phyloP scores from a whole-genome alignment of 2,329 filamentous ascomycete species.

The Teratosphaeria epicoccoides region DNA sequence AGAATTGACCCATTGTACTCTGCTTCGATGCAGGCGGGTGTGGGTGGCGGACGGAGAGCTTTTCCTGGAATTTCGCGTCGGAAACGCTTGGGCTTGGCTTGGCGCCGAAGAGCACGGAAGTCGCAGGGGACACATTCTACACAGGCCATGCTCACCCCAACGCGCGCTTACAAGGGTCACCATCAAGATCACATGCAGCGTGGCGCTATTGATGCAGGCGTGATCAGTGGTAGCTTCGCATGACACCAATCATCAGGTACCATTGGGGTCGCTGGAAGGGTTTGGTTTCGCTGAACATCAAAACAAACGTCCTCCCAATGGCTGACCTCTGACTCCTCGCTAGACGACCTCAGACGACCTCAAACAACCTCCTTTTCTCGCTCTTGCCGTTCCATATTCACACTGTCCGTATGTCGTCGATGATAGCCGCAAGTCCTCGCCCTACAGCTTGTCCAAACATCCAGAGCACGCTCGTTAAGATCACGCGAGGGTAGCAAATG shows the following conservation, averaged over 20 bases:
- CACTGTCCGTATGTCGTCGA: not conserved
- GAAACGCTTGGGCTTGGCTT: not conserved
- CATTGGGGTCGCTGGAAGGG: too few species aligned
- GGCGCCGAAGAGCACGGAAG: not conserved
- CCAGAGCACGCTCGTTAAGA: not conserved
- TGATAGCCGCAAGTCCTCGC: not conserved
- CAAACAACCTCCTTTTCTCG: not conserved
- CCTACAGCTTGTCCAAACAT: not conserved
- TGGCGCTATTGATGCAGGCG: not conserved
- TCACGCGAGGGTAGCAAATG: not conserved
- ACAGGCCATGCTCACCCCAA: not conserved
- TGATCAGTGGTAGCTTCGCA: not conserved
- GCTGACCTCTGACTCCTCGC: not conserved
- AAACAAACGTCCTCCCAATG: not conserved
- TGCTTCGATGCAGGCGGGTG: not conserved
- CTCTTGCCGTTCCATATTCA: not conserved
- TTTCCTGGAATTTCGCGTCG: not conserved
- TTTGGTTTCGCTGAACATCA: not conserved
- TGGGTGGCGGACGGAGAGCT: not conserved
- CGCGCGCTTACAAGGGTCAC: not conserved
- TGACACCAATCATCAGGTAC: too few species aligned
- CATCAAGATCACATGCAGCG: not conserved
- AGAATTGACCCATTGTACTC: conserved; percentile 13
- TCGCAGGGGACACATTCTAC: not conserved
- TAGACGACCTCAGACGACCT: not conserved